Base-by-base conservation (phyloP, 495 filamentous ascomycete species). In the Daldinia caldariorum region DNA sequence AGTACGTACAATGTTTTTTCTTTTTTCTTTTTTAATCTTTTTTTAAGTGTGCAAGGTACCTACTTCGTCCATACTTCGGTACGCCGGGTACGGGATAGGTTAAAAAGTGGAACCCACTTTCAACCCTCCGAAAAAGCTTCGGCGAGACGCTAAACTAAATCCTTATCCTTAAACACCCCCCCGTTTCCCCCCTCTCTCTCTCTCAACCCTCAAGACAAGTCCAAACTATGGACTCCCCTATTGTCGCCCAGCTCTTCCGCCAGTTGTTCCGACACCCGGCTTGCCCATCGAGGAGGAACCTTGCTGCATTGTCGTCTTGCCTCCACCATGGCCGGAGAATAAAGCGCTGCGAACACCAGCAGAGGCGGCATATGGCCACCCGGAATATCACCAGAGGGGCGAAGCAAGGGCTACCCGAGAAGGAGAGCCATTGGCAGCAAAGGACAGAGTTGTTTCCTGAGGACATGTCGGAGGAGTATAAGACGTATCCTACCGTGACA, bases 401-500 rank as follows among this genome's bases (percentile, higher is more conserved):
- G 9, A 67, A 59, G 35, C 47, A 63, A 38, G 57, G 65, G 34
- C 37, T 59, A 5, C 50, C 64, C 7, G 74, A 68, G 3, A 74
- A 78, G 58, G 85, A 89, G 76, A 86, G 77, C 69, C 78, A 84
- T 76, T 99, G 95, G 95, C 90, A 92, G 78, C 93, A 94, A 78
- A 83, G 94, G 45, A 89, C 86, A 18, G 84, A 91, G 62, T 62
- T 89, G 13, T 87, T 94, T 60, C 87, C 90, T 0, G 79, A 85
- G 57, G 91, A 97, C 76, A 92, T 91, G 79, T 82, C 84, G 6
- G 87, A 92, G 51, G 94, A 98, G 76, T 94, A 90, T 78, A 80
- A 85, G 61, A 81, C 82, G 64, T 97, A 92, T 76, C 94, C 95
- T 1, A 87, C 89, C 71, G 92, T 98, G 18, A 97, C 94, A 6